Conservation (phyloP, 2,329 filamentous ascomycete genomes). For the Westerdykella ornata region DNA sequence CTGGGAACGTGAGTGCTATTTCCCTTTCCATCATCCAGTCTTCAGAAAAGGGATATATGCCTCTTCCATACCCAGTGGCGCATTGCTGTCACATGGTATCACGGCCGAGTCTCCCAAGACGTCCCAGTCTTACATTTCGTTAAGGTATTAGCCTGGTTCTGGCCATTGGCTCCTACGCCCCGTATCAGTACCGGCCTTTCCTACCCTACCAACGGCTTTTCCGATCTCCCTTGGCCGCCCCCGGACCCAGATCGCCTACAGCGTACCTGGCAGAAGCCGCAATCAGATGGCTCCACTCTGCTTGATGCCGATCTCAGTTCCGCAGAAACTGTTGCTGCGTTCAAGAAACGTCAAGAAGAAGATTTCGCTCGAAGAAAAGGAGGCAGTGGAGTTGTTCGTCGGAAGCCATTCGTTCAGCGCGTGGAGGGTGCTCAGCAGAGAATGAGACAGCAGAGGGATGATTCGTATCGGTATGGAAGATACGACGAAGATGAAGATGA, state of each 20-base stretch:
- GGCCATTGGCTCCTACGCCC: conserved; percentile 55
- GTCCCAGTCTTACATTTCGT: not conserved
- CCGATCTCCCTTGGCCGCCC: conserved; percentile 47
- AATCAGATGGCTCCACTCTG: conserved; percentile 34
- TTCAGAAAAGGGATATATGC: not conserved
- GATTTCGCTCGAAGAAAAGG: conserved; percentile 38
- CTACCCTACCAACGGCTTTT: conserved; percentile 73
- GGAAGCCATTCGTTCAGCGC: conserved; percentile 40
- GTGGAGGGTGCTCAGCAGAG: conserved; percentile 19
- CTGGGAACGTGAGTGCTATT: conserved; percentile 42
- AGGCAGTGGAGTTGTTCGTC: conserved; percentile 12
- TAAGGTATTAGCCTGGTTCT: conserved; percentile 57
- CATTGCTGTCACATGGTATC: too few relatives aligned
- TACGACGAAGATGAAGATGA: conserved; percentile 14
- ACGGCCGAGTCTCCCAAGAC: not conserved
- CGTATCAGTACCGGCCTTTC: conserved; percentile 46
- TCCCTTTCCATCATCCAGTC: not conserved
- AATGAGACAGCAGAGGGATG: conserved; percentile 4
- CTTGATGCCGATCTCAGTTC: conserved; percentile 33
- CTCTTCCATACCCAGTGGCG: too few relatives aligned
- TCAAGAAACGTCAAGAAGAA: conserved; percentile 48
- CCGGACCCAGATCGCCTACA: conserved; percentile 45
- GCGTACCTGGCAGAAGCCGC: conserved; percentile 8
- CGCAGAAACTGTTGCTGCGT: conserved; percentile 46
- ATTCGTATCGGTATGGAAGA: conserved; percentile 13